phyloP scores from a whole-genome alignment of 345 rosid genomes.

The Geranium rotundifolium region DNA sequence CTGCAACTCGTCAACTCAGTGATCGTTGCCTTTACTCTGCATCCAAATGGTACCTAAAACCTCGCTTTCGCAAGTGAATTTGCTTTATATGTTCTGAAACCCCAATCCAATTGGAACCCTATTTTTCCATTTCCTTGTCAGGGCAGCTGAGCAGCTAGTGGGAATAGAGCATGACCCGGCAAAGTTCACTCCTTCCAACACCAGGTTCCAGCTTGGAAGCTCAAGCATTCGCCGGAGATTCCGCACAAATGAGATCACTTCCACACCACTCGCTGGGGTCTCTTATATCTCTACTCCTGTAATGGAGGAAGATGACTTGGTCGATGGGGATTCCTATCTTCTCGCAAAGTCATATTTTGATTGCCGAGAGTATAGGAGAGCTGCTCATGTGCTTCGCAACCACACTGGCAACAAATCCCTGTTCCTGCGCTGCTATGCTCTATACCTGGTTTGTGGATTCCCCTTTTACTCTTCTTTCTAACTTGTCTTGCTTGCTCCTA shows the following conservation, averaged over 20 bases:
- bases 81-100: not conserved
- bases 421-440: slow-evolving; percentile 85
- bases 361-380: slow-evolving; percentile 77
- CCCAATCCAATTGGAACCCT: slow-evolving; percentile 6
- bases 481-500: not conserved
- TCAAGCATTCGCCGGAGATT: slow-evolving; percentile 82
- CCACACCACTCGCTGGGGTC: slow-evolving; percentile 61
- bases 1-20: slow-evolving; percentile 69
- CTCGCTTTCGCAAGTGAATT: too few relatives aligned
- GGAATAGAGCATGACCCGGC: slow-evolving; percentile 88
- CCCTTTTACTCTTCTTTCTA: slow-evolving; percentile 6
- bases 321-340: slow-evolving; percentile 70
- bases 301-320: slow-evolving; percentile 70
- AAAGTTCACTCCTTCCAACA: slow-evolving; percentile 81
- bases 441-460: slow-evolving; percentile 57
- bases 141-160: slow-evolving; percentile 93
- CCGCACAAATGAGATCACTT: slow-evolving; percentile 58
- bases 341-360: slow-evolving; percentile 87
- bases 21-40: slow-evolving; percentile 89
- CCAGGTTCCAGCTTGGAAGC: slow-evolving; percentile 95
- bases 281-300: slow-evolving; percentile 69
- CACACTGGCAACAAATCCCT: slow-evolving; percentile 69
- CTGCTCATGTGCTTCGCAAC: slow-evolving; percentile 73
- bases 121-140: slow-evolving; percentile 16
- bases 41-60: slow-evolving; percentile 75